phyloP scores from a whole-genome alignment of 2,329 filamentous ascomycete genomes.

The Metarhizium brunneum region DNA sequence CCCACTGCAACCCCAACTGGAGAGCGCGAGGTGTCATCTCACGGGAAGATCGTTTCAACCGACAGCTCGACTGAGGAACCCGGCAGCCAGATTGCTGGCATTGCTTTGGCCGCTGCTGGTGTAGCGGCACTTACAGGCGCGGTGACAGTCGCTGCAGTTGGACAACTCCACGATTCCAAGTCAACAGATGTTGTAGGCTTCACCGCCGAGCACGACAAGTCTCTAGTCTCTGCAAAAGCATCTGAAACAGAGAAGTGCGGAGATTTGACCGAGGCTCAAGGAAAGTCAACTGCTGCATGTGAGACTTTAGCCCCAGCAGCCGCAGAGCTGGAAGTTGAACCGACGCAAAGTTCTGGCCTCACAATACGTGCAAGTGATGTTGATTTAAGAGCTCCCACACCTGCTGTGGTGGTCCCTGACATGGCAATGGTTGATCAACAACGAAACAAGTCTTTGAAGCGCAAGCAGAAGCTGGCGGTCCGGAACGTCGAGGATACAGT shows the following conservation, averaged over 20 bases:
- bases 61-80: neutral
- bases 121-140: neutral
- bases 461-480: conserved; percentile 34
- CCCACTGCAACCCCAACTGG: neutral
- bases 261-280: neutral
- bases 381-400: conserved; percentile 28
- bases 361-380: conserved; percentile 5
- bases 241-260: neutral
- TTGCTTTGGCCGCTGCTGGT: neutral
- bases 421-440: conserved; percentile 27
- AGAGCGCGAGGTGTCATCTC: neutral
- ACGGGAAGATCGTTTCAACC: neutral
- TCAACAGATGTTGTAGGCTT: neutral
- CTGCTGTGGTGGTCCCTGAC: conserved; percentile 37
- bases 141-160: neutral
- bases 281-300: neutral
- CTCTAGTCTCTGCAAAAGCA: neutral
- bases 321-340: neutral
- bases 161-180: neutral
- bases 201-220: neutral
- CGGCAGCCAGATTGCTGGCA: neutral
- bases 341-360: neutral
- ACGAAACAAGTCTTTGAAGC: conserved; percentile 33
- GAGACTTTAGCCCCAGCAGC: neutral
- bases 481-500: conserved; percentile 41